Base-by-base conservation (phyloP, 768 basidiomycete genomes). In the Rhizopogon rudus region DNA sequence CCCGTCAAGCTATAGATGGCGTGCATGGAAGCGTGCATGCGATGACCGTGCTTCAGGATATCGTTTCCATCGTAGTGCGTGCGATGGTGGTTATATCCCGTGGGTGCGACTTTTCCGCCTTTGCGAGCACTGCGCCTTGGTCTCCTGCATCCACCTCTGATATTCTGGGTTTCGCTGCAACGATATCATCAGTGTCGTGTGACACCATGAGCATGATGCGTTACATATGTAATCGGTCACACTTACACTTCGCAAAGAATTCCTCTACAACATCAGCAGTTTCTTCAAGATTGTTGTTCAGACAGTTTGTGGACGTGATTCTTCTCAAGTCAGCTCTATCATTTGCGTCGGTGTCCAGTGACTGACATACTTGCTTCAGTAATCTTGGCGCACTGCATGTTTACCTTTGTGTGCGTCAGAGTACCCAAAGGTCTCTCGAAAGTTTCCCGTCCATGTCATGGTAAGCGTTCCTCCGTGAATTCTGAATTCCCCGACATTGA, bases 341-440 rank as follows among this genome's bases (percentile, higher is more conserved):
- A 39, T 53, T 20, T 40, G 7, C 17, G 44, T 16, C 13, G 25
- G 51, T 41, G 14, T 33, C 29, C 13, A 25, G 41, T 52, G 44
- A 40, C 43, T 51, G 58, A 45, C 35, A 12, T 59, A 40, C 59
- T 10, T 52, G 42, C 40, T 45, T 16, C 65, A 97, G 94, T 67
- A 95, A 98, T 98, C 69, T 65, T 96, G 62, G 86, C 94, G 5
- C 98, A 98, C 68, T 91, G 87, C 73, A 82, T 97, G 81, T 98
- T 97, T 69, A 93, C 94, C 0, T 90, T 95, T 74, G 83, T 94
- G 22, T 94, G 91, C 69, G 92, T 94, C 73, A 84, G 92, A 6
- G 83, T 93, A 22, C 93, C 95, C 0, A 77, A 84, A 37, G 86
- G 82, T 41, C 80, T 97, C 31, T 90, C 93, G 1, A 20, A 20